Conservation (phyloP, 768 basidiomycete genomes). For the Lentinula detonsa region DNA sequence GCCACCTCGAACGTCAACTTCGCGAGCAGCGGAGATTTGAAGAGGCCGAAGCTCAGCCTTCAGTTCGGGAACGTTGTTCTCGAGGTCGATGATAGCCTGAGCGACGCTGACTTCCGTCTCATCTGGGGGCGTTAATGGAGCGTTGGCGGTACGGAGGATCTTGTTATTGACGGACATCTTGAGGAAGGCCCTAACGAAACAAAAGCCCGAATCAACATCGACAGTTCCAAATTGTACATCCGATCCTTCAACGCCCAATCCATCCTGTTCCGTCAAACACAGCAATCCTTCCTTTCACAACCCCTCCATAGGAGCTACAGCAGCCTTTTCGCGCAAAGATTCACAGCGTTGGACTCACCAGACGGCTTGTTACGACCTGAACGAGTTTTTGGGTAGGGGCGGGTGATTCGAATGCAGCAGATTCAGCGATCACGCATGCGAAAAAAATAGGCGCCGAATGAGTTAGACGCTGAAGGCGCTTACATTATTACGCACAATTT, state of each 20-base stretch:
- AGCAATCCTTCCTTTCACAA: constrained; percentile 11
- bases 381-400: neutral
- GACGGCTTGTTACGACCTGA: constrained; percentile 39
- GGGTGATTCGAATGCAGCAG: neutral
- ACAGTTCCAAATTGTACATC: neutral
- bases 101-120: constrained; percentile 89
- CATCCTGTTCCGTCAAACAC: constrained; percentile 37
- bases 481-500: neutral
- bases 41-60: constrained; percentile 93
- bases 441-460: neutral
- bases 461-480: neutral
- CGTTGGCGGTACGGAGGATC: constrained; percentile 95
- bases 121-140: constrained; percentile 82
- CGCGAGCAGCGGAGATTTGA: constrained; percentile 97
- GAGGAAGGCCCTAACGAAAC: constrained; percentile 28
- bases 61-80: constrained; percentile 97
- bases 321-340: constrained; percentile 11
- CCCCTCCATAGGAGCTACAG: constrained; percentile 17
- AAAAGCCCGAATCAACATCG: constrained; percentile 10
- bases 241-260: constrained; percentile 38
- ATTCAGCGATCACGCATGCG: neutral
- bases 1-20: constrained; percentile 98
- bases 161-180: constrained; percentile 81
- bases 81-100: constrained; percentile 95
- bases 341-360: constrained; percentile 45